Conservation (phyloP, 176 grass and related monocot species). For the Zoysia pacifica region DNA sequence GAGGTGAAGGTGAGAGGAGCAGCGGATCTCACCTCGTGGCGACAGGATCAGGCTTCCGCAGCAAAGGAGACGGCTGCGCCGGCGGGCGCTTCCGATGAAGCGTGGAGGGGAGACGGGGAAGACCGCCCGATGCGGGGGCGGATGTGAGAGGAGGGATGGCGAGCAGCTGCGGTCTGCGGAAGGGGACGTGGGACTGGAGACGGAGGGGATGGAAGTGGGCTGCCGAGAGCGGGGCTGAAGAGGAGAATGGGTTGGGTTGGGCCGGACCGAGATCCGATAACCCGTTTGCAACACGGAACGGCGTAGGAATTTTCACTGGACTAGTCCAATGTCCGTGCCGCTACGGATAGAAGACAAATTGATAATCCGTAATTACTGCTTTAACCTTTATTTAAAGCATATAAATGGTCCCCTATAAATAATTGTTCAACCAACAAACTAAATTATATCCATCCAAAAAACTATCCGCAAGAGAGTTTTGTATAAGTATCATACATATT, state of each 20-base stretch:
- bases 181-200: neutral
- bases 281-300: too few relatives aligned
- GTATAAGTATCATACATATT: too few relatives aligned
- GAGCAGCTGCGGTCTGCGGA: neutral
- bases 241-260: neutral
- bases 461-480: too few relatives aligned
- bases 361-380: too few relatives aligned
- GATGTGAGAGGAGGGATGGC: neutral
- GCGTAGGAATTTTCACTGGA: too few relatives aligned
- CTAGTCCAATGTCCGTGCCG: too few relatives aligned
- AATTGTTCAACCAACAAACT: too few relatives aligned
- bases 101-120: neutral
- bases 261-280: neutral
- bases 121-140: constrained; percentile 18
- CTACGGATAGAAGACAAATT: too few relatives aligned
- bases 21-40: constrained; percentile 20
- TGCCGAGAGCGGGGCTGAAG: neutral
- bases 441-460: too few relatives aligned
- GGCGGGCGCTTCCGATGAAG: neutral
- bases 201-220: neutral
- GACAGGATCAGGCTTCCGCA: neutral
- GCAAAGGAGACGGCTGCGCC: neutral
- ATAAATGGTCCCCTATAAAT: too few relatives aligned
- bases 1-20: neutral
- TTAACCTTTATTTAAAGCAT: too few relatives aligned